Conservation (phyloP, 2,329 filamentous ascomycete species). For the Gremmenia infestans region DNA sequence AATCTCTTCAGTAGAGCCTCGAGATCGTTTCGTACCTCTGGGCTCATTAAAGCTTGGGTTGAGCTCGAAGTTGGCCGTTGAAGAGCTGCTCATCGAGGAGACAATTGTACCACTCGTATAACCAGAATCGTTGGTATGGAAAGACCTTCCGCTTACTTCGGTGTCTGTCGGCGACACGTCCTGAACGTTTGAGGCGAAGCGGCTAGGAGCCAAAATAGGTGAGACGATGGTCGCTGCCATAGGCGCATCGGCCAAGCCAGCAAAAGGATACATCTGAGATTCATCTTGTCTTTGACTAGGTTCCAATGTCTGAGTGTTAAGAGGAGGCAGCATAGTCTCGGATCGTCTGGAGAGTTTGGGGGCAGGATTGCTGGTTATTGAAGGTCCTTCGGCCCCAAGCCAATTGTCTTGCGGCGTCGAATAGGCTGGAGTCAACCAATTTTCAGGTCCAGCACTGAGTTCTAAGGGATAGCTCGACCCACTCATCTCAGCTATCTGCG, state of each 20-base stretch:
- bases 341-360: neutral
- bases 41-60: constrained; percentile 12
- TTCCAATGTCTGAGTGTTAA: constrained; percentile 5
- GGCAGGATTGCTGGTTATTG: constrained; percentile 2
- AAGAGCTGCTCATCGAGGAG: constrained; percentile 6
- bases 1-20: constrained; percentile 8
- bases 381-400: constrained; percentile 5
- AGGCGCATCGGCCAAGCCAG: constrained; percentile 4
- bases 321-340: constrained; percentile 3
- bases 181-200: constrained; percentile 5
- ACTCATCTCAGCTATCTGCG: constrained; percentile 23
- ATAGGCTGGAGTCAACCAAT: constrained; percentile 18
- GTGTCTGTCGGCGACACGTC: constrained; percentile 15
- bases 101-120: constrained; percentile 22
- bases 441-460: constrained; percentile 13
- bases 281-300: neutral
- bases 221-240: constrained; percentile 10
- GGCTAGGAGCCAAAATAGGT: constrained; percentile 5
- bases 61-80: constrained; percentile 7
- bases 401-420: constrained; percentile 14
- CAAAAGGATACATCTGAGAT: neutral
- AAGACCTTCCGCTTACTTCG: constrained; percentile 17
- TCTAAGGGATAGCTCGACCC: constrained; percentile 20
- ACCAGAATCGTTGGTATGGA: constrained; percentile 21
- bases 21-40: constrained; percentile 12